These are phyloP conservation scores for Ormosia semicastrata DNA, from an alignment of 306 rosid genomes.

Conservation along the genomic window DNA sequence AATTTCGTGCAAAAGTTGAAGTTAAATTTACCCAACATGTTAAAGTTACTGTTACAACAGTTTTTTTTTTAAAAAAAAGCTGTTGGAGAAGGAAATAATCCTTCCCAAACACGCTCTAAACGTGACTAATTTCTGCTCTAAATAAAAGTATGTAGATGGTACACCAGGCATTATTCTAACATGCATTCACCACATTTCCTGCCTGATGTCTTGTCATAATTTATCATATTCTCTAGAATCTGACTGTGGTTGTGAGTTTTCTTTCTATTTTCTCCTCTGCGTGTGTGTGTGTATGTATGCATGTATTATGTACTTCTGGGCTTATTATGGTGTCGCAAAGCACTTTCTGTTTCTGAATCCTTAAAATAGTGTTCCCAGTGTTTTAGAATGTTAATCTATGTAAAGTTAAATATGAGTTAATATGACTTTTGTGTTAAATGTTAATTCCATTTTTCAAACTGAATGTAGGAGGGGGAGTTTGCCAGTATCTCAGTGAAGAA, in stretches of 20 bases:
- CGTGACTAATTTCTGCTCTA: background rate
- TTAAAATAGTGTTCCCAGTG: background rate
- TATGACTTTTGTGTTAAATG: background rate
- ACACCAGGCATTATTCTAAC: background rate
- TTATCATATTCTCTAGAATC: background rate
- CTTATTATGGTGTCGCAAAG: background rate
- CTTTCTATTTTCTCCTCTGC: background rate
- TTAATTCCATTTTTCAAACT: slow-evolving; percentile 32
- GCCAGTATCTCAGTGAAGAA: slow-evolving; percentile 62
- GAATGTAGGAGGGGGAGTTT: slow-evolving; percentile 84
- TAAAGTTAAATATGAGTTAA: slow-evolving; percentile 6
- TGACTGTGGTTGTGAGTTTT: background rate
- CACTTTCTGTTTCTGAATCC: slow-evolving; percentile 11
- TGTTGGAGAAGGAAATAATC: too few species aligned
- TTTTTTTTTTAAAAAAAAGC: too few species aligned
- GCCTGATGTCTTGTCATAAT: background rate
- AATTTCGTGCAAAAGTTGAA: too few species aligned
- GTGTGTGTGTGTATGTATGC: background rate
- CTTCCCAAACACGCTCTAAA: too few species aligned
- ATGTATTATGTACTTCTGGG: background rate
- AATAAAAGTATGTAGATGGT: background rate
- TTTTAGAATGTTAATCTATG: background rate
- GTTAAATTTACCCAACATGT: too few species aligned
- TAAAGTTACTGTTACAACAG: too few species aligned
- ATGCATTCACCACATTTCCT: background rate